Base-by-base conservation (phyloP, 768 basidiomycete species). In the Hysterangium stoloniferum region DNA sequence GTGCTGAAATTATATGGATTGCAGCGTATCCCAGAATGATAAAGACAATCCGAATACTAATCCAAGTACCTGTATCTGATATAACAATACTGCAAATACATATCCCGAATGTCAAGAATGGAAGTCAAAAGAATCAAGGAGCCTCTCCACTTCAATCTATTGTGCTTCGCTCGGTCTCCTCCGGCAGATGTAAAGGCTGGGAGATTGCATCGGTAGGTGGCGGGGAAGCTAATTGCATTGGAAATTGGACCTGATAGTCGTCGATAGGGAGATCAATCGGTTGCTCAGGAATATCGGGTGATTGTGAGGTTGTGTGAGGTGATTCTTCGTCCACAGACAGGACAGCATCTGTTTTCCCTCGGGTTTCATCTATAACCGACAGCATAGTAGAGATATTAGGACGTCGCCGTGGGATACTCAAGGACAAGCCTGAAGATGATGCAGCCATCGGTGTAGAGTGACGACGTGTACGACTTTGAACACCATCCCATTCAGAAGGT, bases 341-440 rank as follows among this genome's bases (percentile, higher is more conserved):
- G 34, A 54, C 49, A 47, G 55, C 61, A 59, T 27, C 29, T 11
- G 46, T 41, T 17, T 64, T 68, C 47, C 70, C 54, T 50, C 69
- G 76, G 27, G 65, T 63, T 64, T 89, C 86, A 54, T 86, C 82
- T 48, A 89, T 80, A 19, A 79, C 75, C 27, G 83, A 64, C n/a
- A 89, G 68, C n/a, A 84, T 77, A 52, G 71, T 81, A 41, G 83
- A 81, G 37, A 88, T 73, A 62, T 85, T 86, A 15, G 76, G 43
- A 4, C 45, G 52, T 35, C 42, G 52, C 13, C 13, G 17, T 8
- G 52, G 24, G 69, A 62, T 27, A 70, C 34, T 74, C 68, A 82
- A 84, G 28, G 73, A 68, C 54, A 68, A 62, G 36, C 66, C 66
- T n/a, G 58, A 58, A 44, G 58, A 65, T 62, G 48, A 54, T 59